These are phyloP conservation scores for Gynochthodes officinalis DNA, from an alignment of 257 asterid genomes.

Conservation along the genomic window DNA sequence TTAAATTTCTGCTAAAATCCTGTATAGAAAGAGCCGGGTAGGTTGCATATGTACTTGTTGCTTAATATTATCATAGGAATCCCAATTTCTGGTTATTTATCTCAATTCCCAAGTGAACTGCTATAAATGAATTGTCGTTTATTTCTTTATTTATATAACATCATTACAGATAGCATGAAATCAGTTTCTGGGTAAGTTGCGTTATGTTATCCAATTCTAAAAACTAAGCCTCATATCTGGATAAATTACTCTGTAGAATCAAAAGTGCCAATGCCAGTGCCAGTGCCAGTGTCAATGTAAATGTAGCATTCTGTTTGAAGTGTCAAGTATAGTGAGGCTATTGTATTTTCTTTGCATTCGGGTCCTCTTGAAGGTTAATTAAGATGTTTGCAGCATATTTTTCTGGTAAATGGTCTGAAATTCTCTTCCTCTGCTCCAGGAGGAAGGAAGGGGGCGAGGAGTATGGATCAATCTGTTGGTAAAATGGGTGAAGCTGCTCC, in stretches of 20 bases:
- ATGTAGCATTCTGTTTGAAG: background rate
- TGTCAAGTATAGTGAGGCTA: background rate
- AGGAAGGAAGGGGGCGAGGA: background rate
- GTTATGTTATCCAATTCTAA: no score
- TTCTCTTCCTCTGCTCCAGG: background rate
- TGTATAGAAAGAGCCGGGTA: background rate
- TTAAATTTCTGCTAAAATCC: background rate
- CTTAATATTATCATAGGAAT: background rate
- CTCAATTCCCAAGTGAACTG: no score
- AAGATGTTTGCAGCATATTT: background rate
- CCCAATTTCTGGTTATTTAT: background rate
- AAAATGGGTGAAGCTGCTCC: background rate
- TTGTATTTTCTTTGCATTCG: background rate
- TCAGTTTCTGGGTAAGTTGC: no score
- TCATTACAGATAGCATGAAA: no score
- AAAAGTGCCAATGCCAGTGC: background rate
- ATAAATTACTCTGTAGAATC: background rate
- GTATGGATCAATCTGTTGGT: constrained; percentile 1
- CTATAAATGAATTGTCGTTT: background rate
- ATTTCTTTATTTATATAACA: background rate
- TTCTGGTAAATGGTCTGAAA: background rate
- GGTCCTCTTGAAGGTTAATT: background rate
- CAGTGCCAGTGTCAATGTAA: background rate
- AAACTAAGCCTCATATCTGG: background rate
- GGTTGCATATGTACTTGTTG: background rate